phyloP scores from a whole-genome alignment of 2,329 filamentous ascomycete genomes.

The Exophiala sp. region DNA sequence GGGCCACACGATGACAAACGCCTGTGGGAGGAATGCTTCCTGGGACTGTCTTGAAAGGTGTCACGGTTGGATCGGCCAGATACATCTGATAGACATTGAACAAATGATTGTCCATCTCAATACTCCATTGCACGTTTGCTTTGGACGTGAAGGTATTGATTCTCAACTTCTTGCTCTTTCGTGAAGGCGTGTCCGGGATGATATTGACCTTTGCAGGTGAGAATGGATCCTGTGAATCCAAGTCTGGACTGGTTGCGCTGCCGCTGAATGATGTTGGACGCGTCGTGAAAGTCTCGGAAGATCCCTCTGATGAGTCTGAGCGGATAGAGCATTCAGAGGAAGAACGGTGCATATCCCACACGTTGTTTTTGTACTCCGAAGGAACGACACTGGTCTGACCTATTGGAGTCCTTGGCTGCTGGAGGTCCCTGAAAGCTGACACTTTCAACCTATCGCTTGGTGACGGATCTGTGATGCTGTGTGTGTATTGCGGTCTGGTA shows the following conservation, averaged over 20 bases:
- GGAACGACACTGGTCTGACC: constrained; percentile 42
- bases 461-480: constrained; percentile 26
- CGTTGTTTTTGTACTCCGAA: constrained; percentile 32
- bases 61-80: constrained; percentile 63
- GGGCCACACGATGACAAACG: constrained; percentile 61
- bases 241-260: constrained; percentile 60
- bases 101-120: constrained; percentile 63
- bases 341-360: constrained; percentile 49
- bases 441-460: constrained; percentile 38
- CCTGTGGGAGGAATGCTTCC: constrained; percentile 62
- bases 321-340: constrained; percentile 57
- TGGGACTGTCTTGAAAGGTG: constrained; percentile 64
- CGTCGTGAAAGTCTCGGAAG: constrained; percentile 55
- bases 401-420: constrained; percentile 43
- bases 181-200: constrained; percentile 38
- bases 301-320: constrained; percentile 62
- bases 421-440: constrained; percentile 35
- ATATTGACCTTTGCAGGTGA: constrained; percentile 38
- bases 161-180: constrained; percentile 31
- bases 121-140: constrained; percentile 49
- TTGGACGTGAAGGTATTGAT: constrained; percentile 29
- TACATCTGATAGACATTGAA: constrained; percentile 65
- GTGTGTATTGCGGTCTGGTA: constrained; percentile 13
- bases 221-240: constrained; percentile 57
- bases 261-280: constrained; percentile 54